Evolutionary conservation across 345 rosid species (phyloP), one percentile per base, ranked within the genome.

Genomic region (Linum tenue): DNA sequence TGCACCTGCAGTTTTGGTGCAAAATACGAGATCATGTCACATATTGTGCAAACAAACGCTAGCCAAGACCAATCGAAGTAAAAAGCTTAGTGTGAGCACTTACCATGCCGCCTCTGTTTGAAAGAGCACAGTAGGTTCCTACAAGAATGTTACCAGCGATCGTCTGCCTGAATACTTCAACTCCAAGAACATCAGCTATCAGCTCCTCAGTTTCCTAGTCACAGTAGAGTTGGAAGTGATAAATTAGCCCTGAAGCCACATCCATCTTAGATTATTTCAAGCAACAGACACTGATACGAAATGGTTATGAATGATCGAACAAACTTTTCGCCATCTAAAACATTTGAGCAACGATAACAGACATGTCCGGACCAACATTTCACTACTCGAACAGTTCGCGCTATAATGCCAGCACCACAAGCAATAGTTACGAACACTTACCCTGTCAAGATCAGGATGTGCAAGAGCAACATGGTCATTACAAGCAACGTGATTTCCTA

Each of bases 391-490:
- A 22, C 31, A 22, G 31, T 22, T 22, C 0, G 31, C 31, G 31
- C 31, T 22, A 22, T 22, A 22, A 22, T 22, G 31, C 31, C 31
- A 22, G 31, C 31, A 22, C 31, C 31, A 22, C 31, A 22, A 22
- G 31, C 31, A 22, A 22, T 22, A 22, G 31, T 22, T 22, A 22
- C 31, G 31, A 22, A 22, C 31, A 22, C 66, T 67, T 76, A 85
- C 91, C 78, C 16, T 83, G 82, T 88, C 97, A 60, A 90, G 88
- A 71, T 94, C 97, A 6, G 95, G 86, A 78, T 94, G 99, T 5
- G 92, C 82, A 72, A 91, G 85, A 60, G 97, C 99, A 58, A 88
- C 99, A 77, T 90, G 89, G 65, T 94, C 96, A 77, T 94, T 90
- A 84, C 97, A 94, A 39, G 96, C 92, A 71, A 94, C 81, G 73